A percentile compares a stretch with the other conserved stretches of the same genome.
Evolutionary conservation across 345 rosid genomes (phyloP).

Genomic region (Eucalyptus lansdowneana): DNA sequence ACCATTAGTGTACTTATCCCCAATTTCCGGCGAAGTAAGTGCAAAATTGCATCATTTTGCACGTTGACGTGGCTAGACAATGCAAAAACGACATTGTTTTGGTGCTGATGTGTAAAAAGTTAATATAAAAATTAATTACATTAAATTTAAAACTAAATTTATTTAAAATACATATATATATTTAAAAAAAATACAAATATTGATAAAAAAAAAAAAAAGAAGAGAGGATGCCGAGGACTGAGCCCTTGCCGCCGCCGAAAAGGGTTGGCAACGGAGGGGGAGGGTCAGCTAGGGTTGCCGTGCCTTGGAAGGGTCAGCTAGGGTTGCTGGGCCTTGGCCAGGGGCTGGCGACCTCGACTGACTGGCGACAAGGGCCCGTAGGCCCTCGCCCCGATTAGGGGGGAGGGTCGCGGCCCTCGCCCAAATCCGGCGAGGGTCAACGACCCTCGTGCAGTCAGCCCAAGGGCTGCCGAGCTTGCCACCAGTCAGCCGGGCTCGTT

Average conservation of each 20-base stretch:
- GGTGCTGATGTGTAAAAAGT: rapidly evolving
- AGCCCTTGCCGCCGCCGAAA: rapidly evolving
- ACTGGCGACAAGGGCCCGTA: rapidly evolving
- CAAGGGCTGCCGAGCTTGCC: rapidly evolving
- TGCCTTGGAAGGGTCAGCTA: no score
- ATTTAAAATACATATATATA: no score
- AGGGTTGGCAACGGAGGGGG: rapidly evolving
- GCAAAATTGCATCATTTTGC: rapidly evolving
- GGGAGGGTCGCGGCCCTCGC: no score
- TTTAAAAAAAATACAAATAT: no score
- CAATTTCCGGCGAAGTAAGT: no score
- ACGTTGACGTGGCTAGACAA: no score
- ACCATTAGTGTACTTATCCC: no score
- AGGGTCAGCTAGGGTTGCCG: rapidly evolving
- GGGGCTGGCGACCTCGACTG: rapidly evolving
- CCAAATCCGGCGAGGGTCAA: rapidly evolving
- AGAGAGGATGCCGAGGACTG: rapidly evolving
- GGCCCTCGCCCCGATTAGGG: rapidly evolving
- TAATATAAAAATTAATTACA: no score
- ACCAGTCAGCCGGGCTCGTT: rapidly evolving
- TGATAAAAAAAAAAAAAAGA: no score
- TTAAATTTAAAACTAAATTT: no score
- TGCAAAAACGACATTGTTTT: rapidly evolving
- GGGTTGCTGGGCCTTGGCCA: rapidly evolving
- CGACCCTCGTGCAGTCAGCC: rapidly evolving